These are phyloP conservation scores for Geoglossum glabrum DNA, from an alignment of 495 filamentous ascomycete species.

Conservation along the genomic window DNA sequence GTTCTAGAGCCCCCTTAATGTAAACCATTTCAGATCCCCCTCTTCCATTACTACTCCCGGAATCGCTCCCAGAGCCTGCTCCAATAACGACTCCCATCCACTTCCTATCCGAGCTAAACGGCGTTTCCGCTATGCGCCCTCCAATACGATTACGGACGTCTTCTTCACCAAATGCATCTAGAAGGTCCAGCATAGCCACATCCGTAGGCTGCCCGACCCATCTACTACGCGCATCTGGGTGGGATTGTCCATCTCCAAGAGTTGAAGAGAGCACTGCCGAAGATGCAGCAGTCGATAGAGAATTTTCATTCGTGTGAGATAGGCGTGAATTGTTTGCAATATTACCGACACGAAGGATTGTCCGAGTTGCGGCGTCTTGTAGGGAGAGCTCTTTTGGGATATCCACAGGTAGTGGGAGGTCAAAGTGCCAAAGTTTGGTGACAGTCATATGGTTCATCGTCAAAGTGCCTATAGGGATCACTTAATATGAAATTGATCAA, in stretches of 20 bases:
- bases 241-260: conserved; percentile 35
- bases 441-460: conserved; percentile 98
- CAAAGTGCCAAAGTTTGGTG: conserved; percentile 89
- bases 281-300: conserved; percentile 41
- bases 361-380: conserved; percentile 44
- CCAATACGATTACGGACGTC: conserved; percentile 76
- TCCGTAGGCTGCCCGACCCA: conserved; percentile 97
- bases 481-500: not conserved
- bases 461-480: conserved; percentile 42
- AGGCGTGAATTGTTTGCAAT: conserved; percentile 89
- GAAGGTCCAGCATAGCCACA: conserved; percentile 78
- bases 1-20: conserved; percentile 86
- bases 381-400: conserved; percentile 50
- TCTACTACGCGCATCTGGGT: conserved; percentile 47
- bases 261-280: conserved; percentile 63
- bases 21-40: conserved; percentile 52
- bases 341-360: conserved; percentile 75
- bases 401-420: conserved; percentile 46
- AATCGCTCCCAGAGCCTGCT: conserved; percentile 23
- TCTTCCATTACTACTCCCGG: conserved; percentile 12
- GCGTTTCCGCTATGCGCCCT: conserved; percentile 57
- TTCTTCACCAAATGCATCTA: conserved; percentile 75
- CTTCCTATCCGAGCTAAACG: conserved; percentile 92
- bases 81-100: conserved; percentile 96
- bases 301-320: conserved; percentile 36